phyloP scores from a whole-genome alignment of 2,329 filamentous ascomycete genomes.

The Botrytis sinoallii region DNA sequence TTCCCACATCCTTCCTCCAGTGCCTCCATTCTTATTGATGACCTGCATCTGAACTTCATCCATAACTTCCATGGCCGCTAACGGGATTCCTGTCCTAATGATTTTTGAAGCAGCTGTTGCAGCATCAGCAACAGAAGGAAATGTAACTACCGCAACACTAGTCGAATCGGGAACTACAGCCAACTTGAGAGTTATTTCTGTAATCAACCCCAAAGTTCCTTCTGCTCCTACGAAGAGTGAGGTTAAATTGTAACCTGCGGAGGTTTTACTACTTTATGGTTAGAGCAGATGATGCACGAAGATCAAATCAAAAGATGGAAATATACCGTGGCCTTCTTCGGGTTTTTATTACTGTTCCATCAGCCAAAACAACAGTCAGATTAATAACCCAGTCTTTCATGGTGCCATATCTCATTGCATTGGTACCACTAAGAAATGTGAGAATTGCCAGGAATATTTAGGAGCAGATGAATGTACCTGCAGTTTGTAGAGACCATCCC shows the following conservation, averaged over 20 bases:
- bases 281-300: not conserved
- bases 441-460: not conserved
- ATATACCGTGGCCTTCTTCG: constrained; percentile 59
- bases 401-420: constrained; percentile 75
- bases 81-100: constrained; percentile 53
- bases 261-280: constrained; percentile 54
- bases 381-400: constrained; percentile 89
- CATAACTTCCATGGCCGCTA: constrained; percentile 63
- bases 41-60: constrained; percentile 82
- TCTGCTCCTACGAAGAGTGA: constrained; percentile 76
- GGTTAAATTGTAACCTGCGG: constrained; percentile 80
- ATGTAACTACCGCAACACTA: constrained; percentile 74
- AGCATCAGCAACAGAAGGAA: constrained; percentile 71
- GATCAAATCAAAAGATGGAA: too few species aligned
- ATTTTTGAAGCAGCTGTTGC: constrained; percentile 69
- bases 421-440: constrained; percentile 58
- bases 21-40: constrained; percentile 69
- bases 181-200: constrained; percentile 79
- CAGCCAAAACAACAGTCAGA: constrained; percentile 74
- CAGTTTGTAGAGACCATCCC: constrained; percentile 80
- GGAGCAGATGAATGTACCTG: constrained; percentile 15
- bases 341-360: constrained; percentile 76
- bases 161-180: constrained; percentile 70
- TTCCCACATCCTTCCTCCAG: constrained; percentile 64
- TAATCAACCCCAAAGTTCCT: constrained; percentile 76